Percentiles rank a stretch among this genome's conserved stretches.
Conservation (phyloP, 1,284 basidiomycete genomes). For the Heterobasidion irregulare region DNA sequence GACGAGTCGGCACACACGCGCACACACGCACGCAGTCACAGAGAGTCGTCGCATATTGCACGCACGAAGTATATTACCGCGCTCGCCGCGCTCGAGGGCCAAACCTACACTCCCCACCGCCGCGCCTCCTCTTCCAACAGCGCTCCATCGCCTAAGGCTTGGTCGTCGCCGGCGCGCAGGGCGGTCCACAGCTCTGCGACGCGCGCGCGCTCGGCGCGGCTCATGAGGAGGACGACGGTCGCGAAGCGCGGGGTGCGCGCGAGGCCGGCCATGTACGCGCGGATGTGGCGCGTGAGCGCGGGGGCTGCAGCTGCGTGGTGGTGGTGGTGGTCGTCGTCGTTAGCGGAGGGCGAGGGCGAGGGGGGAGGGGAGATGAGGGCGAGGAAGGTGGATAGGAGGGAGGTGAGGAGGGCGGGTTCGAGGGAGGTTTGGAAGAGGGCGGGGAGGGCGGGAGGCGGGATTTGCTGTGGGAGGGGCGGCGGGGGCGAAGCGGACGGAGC, state of each 20-base stretch:
- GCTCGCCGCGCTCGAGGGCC: no score
- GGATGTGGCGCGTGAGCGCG: neutral
- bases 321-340: no score
- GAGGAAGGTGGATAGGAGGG: conserved; percentile 43
- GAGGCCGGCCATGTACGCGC: neutral
- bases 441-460: conserved; percentile 46
- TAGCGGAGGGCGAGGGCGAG: neutral
- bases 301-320: neutral
- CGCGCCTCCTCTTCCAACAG: no score
- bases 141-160: no score
- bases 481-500: no score
- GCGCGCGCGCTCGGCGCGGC: neutral
- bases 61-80: no score
- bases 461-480: conserved; percentile 36
- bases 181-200: neutral
- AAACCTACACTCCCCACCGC: no score
- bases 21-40: no score
- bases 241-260: neutral
- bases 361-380: conserved; percentile 20
- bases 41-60: no score
- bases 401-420: conserved; percentile 49
- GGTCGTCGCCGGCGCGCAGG: no score
- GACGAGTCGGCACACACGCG: no score
- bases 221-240: neutral
- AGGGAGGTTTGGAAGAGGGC: conserved; percentile 56